phyloP scores from a whole-genome alignment of 768 basidiomycete genomes.

The Boletus rufocinnamomeus region DNA sequence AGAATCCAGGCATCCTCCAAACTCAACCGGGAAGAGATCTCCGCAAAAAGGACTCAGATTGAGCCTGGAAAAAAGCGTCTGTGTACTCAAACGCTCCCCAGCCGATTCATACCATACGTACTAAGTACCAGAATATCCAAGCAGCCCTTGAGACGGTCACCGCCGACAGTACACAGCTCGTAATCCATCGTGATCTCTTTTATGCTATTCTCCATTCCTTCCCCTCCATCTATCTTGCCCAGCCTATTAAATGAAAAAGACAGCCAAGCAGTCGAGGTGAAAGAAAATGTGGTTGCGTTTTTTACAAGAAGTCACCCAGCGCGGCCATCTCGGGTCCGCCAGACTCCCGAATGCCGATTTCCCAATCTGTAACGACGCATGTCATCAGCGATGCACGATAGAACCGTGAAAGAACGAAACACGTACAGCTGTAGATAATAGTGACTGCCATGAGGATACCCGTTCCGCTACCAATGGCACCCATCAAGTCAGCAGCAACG shows the following conservation, averaged over 20 bases:
- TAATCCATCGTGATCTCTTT: slow-evolving; percentile 1
- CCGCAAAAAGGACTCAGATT: not conserved
- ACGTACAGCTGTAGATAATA: slow-evolving; percentile 82
- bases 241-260: slow-evolving; percentile 2
- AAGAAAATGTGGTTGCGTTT: not conserved
- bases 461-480: slow-evolving; percentile 93
- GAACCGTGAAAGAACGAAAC: not conserved
- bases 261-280: slow-evolving; percentile 1
- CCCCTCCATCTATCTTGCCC: slow-evolving; percentile 13
- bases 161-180: not conserved
- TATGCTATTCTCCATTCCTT: slow-evolving; percentile 4
- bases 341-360: slow-evolving; percentile 82
- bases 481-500: slow-evolving; percentile 91
- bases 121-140: slow-evolving; percentile 2
- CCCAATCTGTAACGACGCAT: slow-evolving; percentile 66
- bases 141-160: not conserved
- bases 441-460: slow-evolving; percentile 98
- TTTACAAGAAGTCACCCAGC: slow-evolving; percentile 73
- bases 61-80: not conserved
- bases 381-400: not conserved
- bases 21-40: not conserved
- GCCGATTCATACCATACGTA: not conserved
- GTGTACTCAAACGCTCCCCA: not conserved
- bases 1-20: not conserved
- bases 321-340: slow-evolving; percentile 83